These are phyloP conservation scores for Aspergillus quadrilineatus DNA, from an alignment of 2,329 filamentous ascomycete species.

Conservation along the genomic window DNA sequence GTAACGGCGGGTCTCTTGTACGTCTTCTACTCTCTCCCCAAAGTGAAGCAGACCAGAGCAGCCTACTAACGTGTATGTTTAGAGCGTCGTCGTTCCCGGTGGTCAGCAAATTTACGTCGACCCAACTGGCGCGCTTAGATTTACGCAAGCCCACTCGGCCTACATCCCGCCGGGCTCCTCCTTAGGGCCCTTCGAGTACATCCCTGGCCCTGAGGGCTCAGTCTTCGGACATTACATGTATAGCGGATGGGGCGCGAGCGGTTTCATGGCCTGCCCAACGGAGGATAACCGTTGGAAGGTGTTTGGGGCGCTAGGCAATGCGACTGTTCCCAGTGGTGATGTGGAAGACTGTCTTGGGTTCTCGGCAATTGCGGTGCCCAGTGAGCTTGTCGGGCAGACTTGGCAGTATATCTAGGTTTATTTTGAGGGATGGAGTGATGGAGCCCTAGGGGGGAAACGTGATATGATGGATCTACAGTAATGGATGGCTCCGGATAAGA, in stretches of 20 bases:
- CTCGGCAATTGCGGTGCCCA: constrained; percentile 35
- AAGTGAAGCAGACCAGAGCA: neutral
- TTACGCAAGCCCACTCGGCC: constrained; percentile 58
- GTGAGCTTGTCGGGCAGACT: constrained; percentile 30
- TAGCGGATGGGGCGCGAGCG: constrained; percentile 36
- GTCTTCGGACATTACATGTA: constrained; percentile 33
- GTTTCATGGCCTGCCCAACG: constrained; percentile 48
- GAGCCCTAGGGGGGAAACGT: too few species aligned
- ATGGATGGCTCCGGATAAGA: too few species aligned
- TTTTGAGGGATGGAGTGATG: too few species aligned
- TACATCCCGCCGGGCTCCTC: constrained; percentile 53
- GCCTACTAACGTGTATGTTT: constrained; percentile 20
- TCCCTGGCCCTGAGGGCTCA: constrained; percentile 25
- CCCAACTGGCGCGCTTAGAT: constrained; percentile 55
- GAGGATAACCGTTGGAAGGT: constrained; percentile 40
- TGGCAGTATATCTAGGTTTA: constrained; percentile 43
- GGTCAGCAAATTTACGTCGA: constrained; percentile 63
- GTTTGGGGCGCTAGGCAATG: constrained; percentile 42
- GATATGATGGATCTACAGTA: too few species aligned
- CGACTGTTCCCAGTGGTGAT: constrained; percentile 41
- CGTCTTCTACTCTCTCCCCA: constrained; percentile 4
- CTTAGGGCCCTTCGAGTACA: constrained; percentile 50
- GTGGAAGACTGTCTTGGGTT: constrained; percentile 42
- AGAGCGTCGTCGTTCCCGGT: constrained; percentile 59
- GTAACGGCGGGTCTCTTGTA: constrained; percentile 40